Evolutionary conservation across 1,139 yeast genomes (phyloP).

Genomic region (Scheffersomyces segobiensis): DNA sequence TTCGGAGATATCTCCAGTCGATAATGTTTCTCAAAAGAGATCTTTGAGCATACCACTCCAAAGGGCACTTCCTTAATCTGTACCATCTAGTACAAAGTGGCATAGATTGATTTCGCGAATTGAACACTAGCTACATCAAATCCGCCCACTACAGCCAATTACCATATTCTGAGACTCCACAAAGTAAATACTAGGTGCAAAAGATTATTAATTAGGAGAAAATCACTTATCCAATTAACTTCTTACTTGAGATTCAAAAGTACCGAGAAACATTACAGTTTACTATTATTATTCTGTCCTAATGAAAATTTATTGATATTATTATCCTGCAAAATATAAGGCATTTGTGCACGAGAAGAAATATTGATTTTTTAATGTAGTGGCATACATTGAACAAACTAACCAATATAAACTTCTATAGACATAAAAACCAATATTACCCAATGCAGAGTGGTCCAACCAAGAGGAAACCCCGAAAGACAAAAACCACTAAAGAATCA

Average conservation of each 20-base stretch:
- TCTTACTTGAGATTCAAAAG: not conserved
- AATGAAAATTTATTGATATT: not conserved
- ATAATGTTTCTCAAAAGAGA: too few relatives aligned
- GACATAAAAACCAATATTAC: too few relatives aligned
- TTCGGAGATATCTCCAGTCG: too few relatives aligned
- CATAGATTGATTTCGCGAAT: not conserved
- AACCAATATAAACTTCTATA: too few relatives aligned
- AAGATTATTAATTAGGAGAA: not conserved
- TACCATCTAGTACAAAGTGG: too few relatives aligned
- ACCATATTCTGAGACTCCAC: too few relatives aligned
- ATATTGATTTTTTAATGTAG: not conserved
- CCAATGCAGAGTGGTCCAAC: too few relatives aligned
- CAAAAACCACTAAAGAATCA: too few relatives aligned
- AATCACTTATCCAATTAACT: not conserved
- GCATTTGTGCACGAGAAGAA: not conserved
- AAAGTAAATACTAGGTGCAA: not conserved
- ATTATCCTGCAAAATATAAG: not conserved
- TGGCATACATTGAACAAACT: not conserved
- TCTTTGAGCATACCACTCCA: too few relatives aligned
- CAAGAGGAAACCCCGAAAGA: too few relatives aligned
- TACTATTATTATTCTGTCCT: not conserved
- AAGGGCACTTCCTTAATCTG: too few relatives aligned
- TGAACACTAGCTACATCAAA: too few relatives aligned
- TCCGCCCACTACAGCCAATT: not conserved
- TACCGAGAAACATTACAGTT: not conserved